phyloP scores from a whole-genome alignment of 768 basidiomycete genomes.

The Leccinum rimulosum region DNA sequence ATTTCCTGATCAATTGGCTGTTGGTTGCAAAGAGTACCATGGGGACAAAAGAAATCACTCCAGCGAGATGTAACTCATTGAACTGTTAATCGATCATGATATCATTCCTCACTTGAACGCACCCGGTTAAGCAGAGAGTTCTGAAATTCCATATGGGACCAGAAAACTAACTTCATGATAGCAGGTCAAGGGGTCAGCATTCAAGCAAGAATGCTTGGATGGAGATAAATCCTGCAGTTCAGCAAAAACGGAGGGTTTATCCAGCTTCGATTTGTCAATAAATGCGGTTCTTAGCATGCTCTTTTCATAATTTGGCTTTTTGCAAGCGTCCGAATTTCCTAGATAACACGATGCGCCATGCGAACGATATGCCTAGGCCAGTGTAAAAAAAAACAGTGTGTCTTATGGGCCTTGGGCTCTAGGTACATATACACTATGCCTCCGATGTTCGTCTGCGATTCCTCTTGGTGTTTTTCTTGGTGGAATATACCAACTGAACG shows the following conservation, averaged over 20 bases:
- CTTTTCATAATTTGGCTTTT: conserved; percentile 43
- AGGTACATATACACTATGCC: neutral
- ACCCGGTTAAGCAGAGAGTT: too few relatives aligned
- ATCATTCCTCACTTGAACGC: too few relatives aligned
- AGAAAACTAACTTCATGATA: too few relatives aligned
- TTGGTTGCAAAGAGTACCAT: too few relatives aligned
- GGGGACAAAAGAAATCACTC: too few relatives aligned
- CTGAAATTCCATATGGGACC: too few relatives aligned
- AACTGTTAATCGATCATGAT: too few relatives aligned
- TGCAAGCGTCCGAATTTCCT: conserved; percentile 33
- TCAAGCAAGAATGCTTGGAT: too few relatives aligned
- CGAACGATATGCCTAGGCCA: conserved; percentile 40
- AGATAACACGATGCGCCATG: conserved; percentile 63
- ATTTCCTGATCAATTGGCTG: too few relatives aligned
- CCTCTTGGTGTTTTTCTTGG: conserved; percentile 34
- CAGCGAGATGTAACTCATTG: too few relatives aligned
- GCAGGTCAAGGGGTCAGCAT: too few relatives aligned
- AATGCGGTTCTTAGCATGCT: conserved; percentile 52
- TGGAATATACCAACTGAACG: conserved; percentile 46
- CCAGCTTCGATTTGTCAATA: conserved; percentile 12
- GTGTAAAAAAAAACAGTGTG: too few relatives aligned
- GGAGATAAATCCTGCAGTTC: conserved; percentile 18
- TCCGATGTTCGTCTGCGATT: conserved; percentile 25
- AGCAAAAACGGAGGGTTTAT: conserved; percentile 13
- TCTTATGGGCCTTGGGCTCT: neutral